Conservation (phyloP, 164 flowering plant species). For the Chimonanthus praecox region DNA sequence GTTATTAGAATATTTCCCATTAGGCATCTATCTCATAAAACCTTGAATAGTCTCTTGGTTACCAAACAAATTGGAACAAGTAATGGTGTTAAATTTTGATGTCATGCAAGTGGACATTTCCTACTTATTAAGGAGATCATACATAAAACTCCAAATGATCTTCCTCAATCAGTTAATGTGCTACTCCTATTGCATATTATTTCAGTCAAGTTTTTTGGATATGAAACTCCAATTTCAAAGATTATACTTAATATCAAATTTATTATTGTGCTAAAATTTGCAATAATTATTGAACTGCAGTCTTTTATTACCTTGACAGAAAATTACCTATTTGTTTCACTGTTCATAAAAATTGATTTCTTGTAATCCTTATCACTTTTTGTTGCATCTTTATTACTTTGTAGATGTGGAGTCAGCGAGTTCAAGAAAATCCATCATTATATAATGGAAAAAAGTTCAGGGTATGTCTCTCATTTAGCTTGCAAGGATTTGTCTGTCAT, state of each 20-base stretch:
- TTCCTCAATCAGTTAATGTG: not conserved
- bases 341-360: not conserved
- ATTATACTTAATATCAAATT: not conserved
- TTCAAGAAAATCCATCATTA: constrained; percentile 46
- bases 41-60: not conserved
- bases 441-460: constrained; percentile 83
- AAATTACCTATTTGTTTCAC: not conserved
- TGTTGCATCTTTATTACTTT: not conserved
- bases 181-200: not conserved
- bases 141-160: not conserved
- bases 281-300: not conserved
- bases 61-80: not conserved
- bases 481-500: not conserved
- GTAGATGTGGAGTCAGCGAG: constrained; percentile 73
- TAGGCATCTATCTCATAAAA: not conserved
- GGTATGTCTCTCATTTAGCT: constrained; percentile 32
- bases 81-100: not conserved
- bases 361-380: not conserved
- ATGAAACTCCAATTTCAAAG: not conserved
- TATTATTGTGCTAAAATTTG: not conserved
- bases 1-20: not conserved
- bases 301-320: not conserved
- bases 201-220: not conserved
- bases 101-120: not conserved
- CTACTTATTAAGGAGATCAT: not conserved